A percentile compares a stretch with the other conserved stretches of the same genome.
phyloP scores from a whole-genome alignment of 2,329 filamentous ascomycete genomes.

The Botrytis aclada region DNA sequence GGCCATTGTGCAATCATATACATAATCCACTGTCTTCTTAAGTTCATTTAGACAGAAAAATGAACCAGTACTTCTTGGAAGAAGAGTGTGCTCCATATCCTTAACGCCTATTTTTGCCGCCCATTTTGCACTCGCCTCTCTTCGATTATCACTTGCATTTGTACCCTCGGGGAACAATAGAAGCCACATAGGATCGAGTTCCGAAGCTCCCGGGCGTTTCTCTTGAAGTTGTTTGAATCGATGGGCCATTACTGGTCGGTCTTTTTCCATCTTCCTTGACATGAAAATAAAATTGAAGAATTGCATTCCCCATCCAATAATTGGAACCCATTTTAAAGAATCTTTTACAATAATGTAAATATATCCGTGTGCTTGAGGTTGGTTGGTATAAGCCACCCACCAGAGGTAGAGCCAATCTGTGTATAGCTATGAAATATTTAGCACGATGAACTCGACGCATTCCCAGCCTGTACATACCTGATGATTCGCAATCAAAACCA shows the following conservation, averaged over 20 bases:
- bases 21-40: conserved; percentile 69
- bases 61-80: conserved; percentile 77
- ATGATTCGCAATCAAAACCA: conserved; percentile 85
- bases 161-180: conserved; percentile 86
- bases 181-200: conserved; percentile 82
- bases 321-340: conserved; percentile 74
- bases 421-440: conserved; percentile 57
- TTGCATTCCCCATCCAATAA: conserved; percentile 77
- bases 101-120: conserved; percentile 70
- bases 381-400: conserved; percentile 85
- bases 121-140: conserved; percentile 69
- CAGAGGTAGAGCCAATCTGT: conserved; percentile 91
- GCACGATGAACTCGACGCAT: conserved; percentile 11
- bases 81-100: conserved; percentile 70
- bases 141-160: conserved; percentile 69
- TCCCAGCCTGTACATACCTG: conserved; percentile 49
- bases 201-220: conserved; percentile 51
- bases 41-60: conserved; percentile 78
- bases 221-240: conserved; percentile 68
- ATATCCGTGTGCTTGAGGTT: conserved; percentile 74
- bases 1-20: conserved; percentile 92
- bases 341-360: conserved; percentile 91
- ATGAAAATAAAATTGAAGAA: conserved; percentile 91
- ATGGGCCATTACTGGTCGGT: conserved; percentile 71
- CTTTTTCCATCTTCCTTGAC: conserved; percentile 82